Percentiles rank a stretch among this genome's conserved stretches.
phyloP scores from a whole-genome alignment of 768 basidiomycete genomes.

The Leccinum boreale region DNA sequence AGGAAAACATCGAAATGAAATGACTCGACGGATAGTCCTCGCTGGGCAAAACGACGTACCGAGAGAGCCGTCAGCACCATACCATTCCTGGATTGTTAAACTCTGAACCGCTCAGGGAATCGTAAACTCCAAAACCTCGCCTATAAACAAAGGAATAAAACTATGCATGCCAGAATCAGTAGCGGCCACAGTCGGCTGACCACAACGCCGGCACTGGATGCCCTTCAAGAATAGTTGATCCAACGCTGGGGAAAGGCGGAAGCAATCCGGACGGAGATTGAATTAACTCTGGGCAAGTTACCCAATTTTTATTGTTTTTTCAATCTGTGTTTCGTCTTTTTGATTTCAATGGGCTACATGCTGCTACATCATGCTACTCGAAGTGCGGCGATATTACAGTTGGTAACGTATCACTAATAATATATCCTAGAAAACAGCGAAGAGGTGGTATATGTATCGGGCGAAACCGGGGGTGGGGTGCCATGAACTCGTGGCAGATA shows the following conservation, averaged over 20 bases:
- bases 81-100: neutral
- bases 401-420: constrained; percentile 9
- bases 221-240: neutral
- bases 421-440: neutral
- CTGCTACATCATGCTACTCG: neutral
- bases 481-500: neutral
- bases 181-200: neutral
- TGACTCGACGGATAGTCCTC: neutral
- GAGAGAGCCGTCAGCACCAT: neutral
- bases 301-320: neutral
- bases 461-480: neutral
- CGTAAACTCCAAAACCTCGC: neutral
- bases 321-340: neutral
- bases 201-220: neutral
- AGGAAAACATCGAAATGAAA: neutral
- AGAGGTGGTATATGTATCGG: neutral
- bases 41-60: neutral
- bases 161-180: neutral
- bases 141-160: neutral
- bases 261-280: neutral
- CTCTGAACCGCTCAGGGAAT: neutral
- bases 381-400: constrained; percentile 5
- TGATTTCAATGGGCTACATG: constrained; percentile 9
- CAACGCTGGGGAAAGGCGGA: no score
- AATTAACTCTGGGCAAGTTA: neutral